phyloP scores from a whole-genome alignment of 2,329 filamentous ascomycete genomes.

The Colletotrichum musae region DNA sequence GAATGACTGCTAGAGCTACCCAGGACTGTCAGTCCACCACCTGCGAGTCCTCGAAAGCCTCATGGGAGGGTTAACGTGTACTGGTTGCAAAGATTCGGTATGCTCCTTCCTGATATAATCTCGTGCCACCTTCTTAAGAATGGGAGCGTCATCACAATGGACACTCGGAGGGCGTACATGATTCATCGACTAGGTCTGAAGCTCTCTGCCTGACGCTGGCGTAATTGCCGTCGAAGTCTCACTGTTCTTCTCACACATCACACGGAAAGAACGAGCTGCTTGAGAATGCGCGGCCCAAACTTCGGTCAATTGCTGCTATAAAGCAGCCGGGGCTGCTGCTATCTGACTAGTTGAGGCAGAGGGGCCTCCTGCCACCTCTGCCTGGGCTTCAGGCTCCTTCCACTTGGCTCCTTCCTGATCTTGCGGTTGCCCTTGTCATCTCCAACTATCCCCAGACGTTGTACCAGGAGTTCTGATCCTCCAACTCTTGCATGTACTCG shows the following conservation, averaged over 20 bases:
- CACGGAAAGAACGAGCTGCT: not conserved
- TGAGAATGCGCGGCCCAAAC: not conserved
- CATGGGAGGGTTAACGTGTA: no score
- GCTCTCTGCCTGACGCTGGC: no score
- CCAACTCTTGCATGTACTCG: constrained; percentile 15
- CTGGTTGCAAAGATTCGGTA: no score
- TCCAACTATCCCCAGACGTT: not conserved
- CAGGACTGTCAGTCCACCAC: no score
- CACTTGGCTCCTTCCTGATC: not conserved
- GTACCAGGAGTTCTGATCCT: constrained; percentile 8
- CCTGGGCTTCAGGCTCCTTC: not conserved
- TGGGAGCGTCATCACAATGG: no score
- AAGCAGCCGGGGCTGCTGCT: not conserved
- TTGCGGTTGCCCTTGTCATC: not conserved
- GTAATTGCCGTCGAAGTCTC: no score
- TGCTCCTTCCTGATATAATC: no score
- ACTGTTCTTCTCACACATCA: not conserved
- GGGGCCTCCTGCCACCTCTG: not conserved
- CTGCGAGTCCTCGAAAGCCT: no score
- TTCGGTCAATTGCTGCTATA: constrained; percentile 1
- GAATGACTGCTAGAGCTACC: no score
- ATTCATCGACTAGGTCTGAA: no score
- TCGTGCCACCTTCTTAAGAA: no score
- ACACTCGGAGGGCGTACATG: no score
- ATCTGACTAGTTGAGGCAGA: constrained; percentile 6